These are phyloP conservation scores for Hymenoscyphus fraxineus DNA, from an alignment of 2,329 filamentous ascomycete species.

Conservation along the genomic window DNA sequence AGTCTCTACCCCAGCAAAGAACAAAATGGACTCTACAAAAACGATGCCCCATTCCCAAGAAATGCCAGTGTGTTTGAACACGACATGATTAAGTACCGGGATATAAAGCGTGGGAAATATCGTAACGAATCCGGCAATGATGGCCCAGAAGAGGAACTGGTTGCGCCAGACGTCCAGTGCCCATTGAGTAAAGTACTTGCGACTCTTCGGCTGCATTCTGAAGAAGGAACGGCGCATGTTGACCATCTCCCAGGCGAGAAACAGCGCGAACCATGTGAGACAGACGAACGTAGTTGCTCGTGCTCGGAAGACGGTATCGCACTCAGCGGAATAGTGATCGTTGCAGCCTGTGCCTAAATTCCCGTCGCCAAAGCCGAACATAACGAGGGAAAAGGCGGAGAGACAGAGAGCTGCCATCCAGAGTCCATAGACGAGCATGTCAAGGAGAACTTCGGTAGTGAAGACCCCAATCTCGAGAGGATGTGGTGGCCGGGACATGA, in stretches of 20 bases:
- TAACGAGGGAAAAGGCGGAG: constrained; percentile 58
- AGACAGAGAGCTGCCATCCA: constrained; percentile 72
- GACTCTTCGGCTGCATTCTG: constrained; percentile 63
- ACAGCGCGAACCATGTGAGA: constrained; percentile 72
- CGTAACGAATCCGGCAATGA: constrained; percentile 53
- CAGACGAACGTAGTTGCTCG: constrained; percentile 71
- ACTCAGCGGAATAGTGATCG: constrained; percentile 48
- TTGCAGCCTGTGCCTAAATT: constrained; percentile 60
- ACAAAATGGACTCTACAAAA: constrained; percentile 56
- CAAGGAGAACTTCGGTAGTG: constrained; percentile 70
- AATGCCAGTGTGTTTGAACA: constrained; percentile 65
- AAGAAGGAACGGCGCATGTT: constrained; percentile 71
- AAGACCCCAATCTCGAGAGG: constrained; percentile 66
- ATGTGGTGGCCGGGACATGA: constrained; percentile 64
- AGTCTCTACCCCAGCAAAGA: constrained; percentile 59
- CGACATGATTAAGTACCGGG: constrained; percentile 59
- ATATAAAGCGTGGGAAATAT: constrained; percentile 64
- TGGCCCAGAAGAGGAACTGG: constrained; percentile 66
- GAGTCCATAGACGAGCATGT: constrained; percentile 75
- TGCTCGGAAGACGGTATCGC: constrained; percentile 65
- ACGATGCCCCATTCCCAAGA: constrained; percentile 69
- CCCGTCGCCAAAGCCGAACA: constrained; percentile 56
- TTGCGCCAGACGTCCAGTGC: constrained; percentile 66
- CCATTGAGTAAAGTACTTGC: constrained; percentile 62
- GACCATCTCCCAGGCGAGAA: constrained; percentile 76